phyloP scores from a whole-genome alignment of 75 land plant genomes.

The Adiantum capillusveneris region DNA sequence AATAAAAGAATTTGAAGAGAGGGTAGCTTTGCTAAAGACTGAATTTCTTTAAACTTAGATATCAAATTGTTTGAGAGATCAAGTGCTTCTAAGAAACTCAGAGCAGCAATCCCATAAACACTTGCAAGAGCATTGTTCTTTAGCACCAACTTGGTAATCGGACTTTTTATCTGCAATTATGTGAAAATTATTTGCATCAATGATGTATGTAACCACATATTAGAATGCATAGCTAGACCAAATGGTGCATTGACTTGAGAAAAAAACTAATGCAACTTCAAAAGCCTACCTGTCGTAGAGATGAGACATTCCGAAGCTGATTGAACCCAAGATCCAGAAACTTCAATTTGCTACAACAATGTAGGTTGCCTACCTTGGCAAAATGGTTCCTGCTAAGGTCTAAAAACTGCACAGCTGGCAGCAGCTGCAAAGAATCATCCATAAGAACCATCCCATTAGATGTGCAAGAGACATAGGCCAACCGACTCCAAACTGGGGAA shows the following conservation, averaged over 20 bases:
- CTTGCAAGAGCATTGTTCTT: constrained; percentile 81
- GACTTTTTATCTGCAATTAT: constrained; percentile 56
- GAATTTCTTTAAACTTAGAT: constrained; percentile 80
- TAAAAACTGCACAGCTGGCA: constrained; percentile 77
- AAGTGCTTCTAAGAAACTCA: constrained; percentile 71
- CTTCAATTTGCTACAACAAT: constrained; percentile 53
- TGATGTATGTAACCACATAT: too few relatives aligned
- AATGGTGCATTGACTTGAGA: too few relatives aligned
- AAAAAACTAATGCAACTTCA: too few relatives aligned
- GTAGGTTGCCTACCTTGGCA: constrained; percentile 71
- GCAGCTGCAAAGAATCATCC: constrained; percentile 96
- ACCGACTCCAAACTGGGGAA: constrained; percentile 68
- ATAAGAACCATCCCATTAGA: constrained; percentile 69
- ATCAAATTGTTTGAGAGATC: constrained; percentile 89
- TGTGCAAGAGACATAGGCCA: constrained; percentile 75
- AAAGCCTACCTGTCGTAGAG: constrained; percentile 59
- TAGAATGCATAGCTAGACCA: too few relatives aligned
- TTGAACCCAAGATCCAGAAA: constrained; percentile 92
- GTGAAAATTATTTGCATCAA: background rate
- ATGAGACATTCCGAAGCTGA: constrained; percentile 47
- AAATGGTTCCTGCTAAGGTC: constrained; percentile 87
- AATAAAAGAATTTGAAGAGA: constrained; percentile 56
- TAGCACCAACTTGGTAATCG: constrained; percentile 69
- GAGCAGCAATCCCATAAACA: constrained; percentile 67
- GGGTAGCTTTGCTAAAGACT: constrained; percentile 48